Evolutionary conservation across 495 filamentous ascomycete genomes (phyloP).

Genomic region (Lasiosphaeris hirsuta): DNA sequence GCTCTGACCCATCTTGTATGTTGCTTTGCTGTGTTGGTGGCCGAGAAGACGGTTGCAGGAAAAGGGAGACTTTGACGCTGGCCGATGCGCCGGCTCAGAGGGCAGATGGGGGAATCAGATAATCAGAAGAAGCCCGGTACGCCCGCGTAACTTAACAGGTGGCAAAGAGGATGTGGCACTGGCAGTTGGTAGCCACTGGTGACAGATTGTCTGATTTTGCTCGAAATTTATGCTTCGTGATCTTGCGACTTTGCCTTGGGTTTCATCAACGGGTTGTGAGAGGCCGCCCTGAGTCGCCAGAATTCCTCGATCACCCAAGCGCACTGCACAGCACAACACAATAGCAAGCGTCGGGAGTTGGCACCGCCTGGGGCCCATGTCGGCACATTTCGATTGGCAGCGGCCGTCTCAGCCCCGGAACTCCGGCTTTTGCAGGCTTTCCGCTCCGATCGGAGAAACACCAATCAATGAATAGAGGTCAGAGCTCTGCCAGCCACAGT

Average conservation of each 20-base stretch:
- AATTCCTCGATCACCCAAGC: not conserved
- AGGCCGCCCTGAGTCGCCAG: slow-evolving; percentile 8
- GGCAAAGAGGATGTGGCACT: too few relatives aligned
- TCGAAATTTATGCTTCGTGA: slow-evolving; percentile 7
- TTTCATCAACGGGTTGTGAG: slow-evolving; percentile 10
- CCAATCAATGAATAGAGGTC: too few relatives aligned
- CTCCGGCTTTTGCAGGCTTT: not conserved
- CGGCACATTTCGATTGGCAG: too few relatives aligned
- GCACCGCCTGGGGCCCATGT: too few relatives aligned
- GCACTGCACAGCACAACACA: too few relatives aligned
- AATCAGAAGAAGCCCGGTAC: too few relatives aligned
- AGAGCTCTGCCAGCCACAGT: slow-evolving; percentile 17
- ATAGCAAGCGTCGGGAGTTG: too few relatives aligned
- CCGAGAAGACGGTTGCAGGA: not conserved
- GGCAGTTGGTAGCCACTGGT: too few relatives aligned
- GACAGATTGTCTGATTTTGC: too few relatives aligned
- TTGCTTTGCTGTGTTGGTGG: not conserved
- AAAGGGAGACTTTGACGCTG: not conserved
- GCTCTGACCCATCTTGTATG: slow-evolving; percentile 69
- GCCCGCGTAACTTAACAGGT: too few relatives aligned
- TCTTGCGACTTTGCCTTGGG: slow-evolving; percentile 8
- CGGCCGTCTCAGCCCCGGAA: too few relatives aligned
- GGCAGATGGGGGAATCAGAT: not conserved
- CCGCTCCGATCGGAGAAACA: too few relatives aligned
- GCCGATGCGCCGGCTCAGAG: slow-evolving; percentile 1